A percentile compares a stretch with the other conserved stretches of the same genome.
These are phyloP conservation scores for Phyllosticta paracitricarpa DNA, from an alignment of 2,329 filamentous ascomycete species.

Conservation along the genomic window DNA sequence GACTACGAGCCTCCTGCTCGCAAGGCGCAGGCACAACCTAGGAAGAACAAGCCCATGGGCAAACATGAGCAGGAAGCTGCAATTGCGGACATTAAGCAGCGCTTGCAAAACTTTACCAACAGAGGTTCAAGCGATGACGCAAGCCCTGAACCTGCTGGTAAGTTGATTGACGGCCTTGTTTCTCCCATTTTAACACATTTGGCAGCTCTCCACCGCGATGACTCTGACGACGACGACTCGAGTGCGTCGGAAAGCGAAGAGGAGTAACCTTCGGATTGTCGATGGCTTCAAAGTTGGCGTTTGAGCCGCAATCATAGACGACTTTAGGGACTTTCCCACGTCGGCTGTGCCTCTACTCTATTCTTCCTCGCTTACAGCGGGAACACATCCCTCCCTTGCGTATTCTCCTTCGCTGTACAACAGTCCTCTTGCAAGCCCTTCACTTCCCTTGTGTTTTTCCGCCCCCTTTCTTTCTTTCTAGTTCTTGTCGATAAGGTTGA, in stretches of 20 bases:
- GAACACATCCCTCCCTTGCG: background rate
- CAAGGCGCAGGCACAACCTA: slow-evolving; percentile 42
- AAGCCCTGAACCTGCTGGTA: slow-evolving; percentile 27
- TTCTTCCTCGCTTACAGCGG: background rate
- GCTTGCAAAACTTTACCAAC: slow-evolving; percentile 35
- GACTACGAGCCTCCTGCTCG: slow-evolving; percentile 38
- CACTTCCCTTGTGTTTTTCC: background rate
- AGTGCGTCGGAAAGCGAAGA: slow-evolving; percentile 45
- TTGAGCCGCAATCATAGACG: background rate
- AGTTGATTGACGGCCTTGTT: slow-evolving; percentile 14
- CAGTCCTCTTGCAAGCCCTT: background rate
- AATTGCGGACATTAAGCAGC: slow-evolving; percentile 53
- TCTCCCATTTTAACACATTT: background rate
- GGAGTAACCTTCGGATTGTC: slow-evolving; percentile 20
- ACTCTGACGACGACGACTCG: slow-evolving; percentile 45
- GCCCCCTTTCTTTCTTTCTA: slow-evolving; percentile 1
- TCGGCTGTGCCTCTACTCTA: background rate
- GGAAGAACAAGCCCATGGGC: slow-evolving; percentile 71
- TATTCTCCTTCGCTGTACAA: background rate
- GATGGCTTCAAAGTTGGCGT: background rate
- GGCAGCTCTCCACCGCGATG: slow-evolving; percentile 24
- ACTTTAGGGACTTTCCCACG: background rate
- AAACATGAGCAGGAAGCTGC: slow-evolving; percentile 60
- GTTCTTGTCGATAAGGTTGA: slow-evolving; percentile 16
- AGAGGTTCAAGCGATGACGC: slow-evolving; percentile 36